These are phyloP conservation scores for Diaporthe amygdali DNA, from an alignment of 2,329 filamentous ascomycete species.

Conservation along the genomic window DNA sequence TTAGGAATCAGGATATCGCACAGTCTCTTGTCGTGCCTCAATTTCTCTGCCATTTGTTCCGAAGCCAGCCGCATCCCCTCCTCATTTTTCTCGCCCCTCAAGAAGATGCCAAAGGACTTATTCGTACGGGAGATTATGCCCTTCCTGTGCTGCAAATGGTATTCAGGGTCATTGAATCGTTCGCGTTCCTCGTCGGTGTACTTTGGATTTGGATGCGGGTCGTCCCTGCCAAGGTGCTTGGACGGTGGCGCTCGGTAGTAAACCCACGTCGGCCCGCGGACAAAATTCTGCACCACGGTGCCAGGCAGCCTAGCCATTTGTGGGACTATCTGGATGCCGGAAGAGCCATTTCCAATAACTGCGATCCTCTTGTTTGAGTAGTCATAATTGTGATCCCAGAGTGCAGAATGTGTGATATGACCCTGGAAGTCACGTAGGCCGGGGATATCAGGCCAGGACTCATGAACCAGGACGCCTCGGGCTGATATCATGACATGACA, in stretches of 20 bases:
- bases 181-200: constrained; percentile 23
- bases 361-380: constrained; percentile 38
- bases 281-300: constrained; percentile 35
- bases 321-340: constrained; percentile 42
- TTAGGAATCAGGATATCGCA: constrained; percentile 35
- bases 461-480: not conserved
- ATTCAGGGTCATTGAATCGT: constrained; percentile 50
- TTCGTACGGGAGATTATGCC: constrained; percentile 33
- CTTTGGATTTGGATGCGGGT: constrained; percentile 33
- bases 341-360: constrained; percentile 44
- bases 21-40: constrained; percentile 45
- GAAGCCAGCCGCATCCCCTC: constrained; percentile 46
- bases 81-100: constrained; percentile 27
- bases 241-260: constrained; percentile 40
- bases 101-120: constrained; percentile 45
- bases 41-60: constrained; percentile 45
- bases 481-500: constrained; percentile 29
- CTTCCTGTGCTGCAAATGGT: constrained; percentile 56
- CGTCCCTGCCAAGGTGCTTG: constrained; percentile 34
- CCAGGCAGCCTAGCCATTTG: constrained; percentile 31
- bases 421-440: constrained; percentile 35
- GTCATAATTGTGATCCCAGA: constrained; percentile 37
- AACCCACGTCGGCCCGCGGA: constrained; percentile 41
- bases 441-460: not conserved
- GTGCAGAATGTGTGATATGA: constrained; percentile 40